Evolutionary conservation across 2,329 filamentous ascomycete genomes (phyloP).

Genomic region (Colletotrichum tabaci): DNA sequence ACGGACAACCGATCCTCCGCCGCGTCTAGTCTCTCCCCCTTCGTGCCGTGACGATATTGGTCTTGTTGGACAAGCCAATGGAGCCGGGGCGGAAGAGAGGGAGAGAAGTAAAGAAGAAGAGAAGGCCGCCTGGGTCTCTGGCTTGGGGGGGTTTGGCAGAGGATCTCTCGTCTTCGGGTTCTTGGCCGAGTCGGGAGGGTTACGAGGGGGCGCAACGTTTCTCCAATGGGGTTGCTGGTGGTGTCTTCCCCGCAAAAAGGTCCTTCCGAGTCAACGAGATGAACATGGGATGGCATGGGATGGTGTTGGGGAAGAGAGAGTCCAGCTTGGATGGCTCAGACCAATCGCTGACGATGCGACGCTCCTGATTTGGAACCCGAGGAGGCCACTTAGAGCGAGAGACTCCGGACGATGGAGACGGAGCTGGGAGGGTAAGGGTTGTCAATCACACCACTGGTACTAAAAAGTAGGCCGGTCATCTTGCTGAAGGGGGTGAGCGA

Average conservation of each 20-base stretch:
- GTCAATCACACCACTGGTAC: neutral
- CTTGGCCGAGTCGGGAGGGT: constrained; percentile 1
- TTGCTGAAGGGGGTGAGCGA: neutral
- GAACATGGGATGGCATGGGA: too few species aligned
- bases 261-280: neutral
- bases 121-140: too few species aligned
- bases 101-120: too few species aligned
- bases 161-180: neutral
- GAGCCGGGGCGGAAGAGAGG: neutral
- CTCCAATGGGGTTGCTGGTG: neutral
- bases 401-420: too few species aligned
- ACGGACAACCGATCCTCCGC: neutral
- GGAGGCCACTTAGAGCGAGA: neutral
- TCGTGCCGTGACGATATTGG: neutral
- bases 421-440: neutral
- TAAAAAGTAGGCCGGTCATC: neutral
- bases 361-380: neutral
- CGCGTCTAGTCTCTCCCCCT: neutral
- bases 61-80: neutral
- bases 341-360: neutral
- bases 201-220: neutral
- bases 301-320: neutral
- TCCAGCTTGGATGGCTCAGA: neutral
- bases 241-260: constrained; percentile 21
- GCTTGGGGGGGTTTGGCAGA: neutral